Percentiles rank a stretch among this genome's conserved stretches.
phyloP scores from a whole-genome alignment of 1,139 yeast genomes.

The Kodamaea derodonti region DNA sequence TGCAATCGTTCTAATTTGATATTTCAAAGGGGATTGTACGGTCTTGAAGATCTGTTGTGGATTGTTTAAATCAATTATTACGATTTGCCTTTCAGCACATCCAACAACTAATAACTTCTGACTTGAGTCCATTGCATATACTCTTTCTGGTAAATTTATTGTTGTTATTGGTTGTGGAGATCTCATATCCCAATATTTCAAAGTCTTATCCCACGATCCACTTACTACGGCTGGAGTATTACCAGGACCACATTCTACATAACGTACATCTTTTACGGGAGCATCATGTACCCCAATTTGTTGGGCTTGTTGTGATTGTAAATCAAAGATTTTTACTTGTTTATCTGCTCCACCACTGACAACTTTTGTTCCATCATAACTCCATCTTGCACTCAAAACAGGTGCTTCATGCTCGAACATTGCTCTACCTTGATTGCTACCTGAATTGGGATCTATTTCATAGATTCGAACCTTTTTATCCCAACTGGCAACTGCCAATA shows the following conservation, averaged over 20 bases:
- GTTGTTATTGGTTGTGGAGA: conserved; percentile 82
- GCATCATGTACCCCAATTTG: conserved; percentile 88
- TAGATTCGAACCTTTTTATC: conserved; percentile 92
- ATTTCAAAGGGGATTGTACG: conserved; percentile 76
- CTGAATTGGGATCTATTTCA: conserved; percentile 69
- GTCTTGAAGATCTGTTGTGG: conserved; percentile 83
- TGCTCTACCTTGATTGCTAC: conserved; percentile 81
- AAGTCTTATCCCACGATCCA: conserved; percentile 96
- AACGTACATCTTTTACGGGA: conserved; percentile 70
- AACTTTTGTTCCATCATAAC: conserved; percentile 81
- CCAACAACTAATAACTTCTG: conserved; percentile 85
- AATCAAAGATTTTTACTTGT: conserved; percentile 78
- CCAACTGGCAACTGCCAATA: conserved; percentile 85
- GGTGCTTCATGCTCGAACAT: conserved; percentile 89
- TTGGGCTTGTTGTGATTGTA: conserved; percentile 74
- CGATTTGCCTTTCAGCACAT: conserved; percentile 85
- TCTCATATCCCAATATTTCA: conserved; percentile 92
- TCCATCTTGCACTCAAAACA: conserved; percentile 78
- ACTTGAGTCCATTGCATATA: conserved; percentile 82
- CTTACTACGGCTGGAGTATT: conserved; percentile 83
- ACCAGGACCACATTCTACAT: conserved; percentile 78
- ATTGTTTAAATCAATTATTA: conserved; percentile 71
- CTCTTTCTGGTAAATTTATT: conserved; percentile 82
- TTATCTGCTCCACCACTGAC: conserved; percentile 93
- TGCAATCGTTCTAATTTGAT: conserved; percentile 79